Base-by-base conservation (phyloP, 177 flowering plant genomes). In the Telopea speciosissima region DNA sequence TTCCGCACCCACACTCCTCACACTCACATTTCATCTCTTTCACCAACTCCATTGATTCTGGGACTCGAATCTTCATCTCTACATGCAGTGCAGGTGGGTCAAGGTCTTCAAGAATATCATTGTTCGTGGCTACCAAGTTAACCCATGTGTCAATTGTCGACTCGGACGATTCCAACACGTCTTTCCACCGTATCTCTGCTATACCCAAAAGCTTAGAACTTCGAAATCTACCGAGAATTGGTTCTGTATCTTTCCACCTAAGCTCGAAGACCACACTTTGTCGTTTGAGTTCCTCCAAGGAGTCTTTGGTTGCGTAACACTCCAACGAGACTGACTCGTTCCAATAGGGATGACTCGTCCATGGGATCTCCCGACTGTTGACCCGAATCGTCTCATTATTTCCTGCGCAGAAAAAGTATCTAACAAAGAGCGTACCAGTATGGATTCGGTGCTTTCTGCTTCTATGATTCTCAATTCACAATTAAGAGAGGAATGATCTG, bases 181-280 rank as follows among this genome's bases (percentile, higher is more conserved):
- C 77, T 71, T 58, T 77, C 87, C 85, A 84, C 6, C 73, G 71
- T 17, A 81, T 24, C 62, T 82, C 85, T 23, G 74, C 81, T 14
- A 69, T 76, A 6, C 73, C 81, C 62, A 84, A 26, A n/a, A 81
- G 75, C 49, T 82, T 72, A 25, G 85, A 81, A 25, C 77, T 70
- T 1, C 63, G 63, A 8, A 75, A 36, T 26, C 33, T 73, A 3
- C 81, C 76, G 11, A 84, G 58, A 40, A 81, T 59, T 3, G 84
- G 68, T 8, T 21, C 10, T 0, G 63, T 68, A 42, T 62, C 84
- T 68, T 88, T 83, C 80, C 78, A 75, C 31, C 91, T 74, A 19
- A 91, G 85, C 87, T 88, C 94, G 62, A 91, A 85, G 19, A 84
- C 81, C 0, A 89, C 75, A 26, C 23, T 82, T 62, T 84, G 80